Conservation (phyloP, 768 basidiomycete species). For the Leccinum longicurvipes region DNA sequence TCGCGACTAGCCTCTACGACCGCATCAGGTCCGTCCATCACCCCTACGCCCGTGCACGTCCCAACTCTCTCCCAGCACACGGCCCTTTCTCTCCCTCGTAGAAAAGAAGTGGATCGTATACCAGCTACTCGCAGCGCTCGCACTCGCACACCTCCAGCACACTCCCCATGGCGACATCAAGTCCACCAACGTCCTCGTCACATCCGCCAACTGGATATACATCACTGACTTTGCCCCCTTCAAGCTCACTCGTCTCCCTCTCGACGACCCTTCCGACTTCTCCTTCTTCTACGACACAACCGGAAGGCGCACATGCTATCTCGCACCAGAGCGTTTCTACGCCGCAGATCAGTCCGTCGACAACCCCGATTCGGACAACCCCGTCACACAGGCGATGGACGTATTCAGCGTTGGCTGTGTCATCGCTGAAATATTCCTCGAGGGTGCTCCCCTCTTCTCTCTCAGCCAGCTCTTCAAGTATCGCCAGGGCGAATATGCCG, state of each 20-base stretch:
- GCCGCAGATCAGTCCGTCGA: conserved; percentile 63
- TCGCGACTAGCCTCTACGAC: conserved; percentile 92
- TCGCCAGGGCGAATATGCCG: conserved; percentile 75
- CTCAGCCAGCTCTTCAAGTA: conserved; percentile 96
- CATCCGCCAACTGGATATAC: conserved; percentile 94
- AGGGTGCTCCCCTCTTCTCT: conserved; percentile 90
- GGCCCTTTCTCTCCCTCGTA: conserved; percentile 85
- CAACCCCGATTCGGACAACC: conserved; percentile 60
- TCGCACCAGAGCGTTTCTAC: conserved; percentile 96
- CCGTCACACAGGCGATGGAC: conserved; percentile 95
- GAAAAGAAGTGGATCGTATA: conserved; percentile 99
- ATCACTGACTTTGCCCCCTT: conserved; percentile 92
- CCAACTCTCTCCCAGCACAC: conserved; percentile 56
- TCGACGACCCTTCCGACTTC: conserved; percentile 96
- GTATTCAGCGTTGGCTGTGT: conserved; percentile 95
- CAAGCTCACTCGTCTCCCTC: conserved; percentile 92
- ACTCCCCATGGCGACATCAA: conserved; percentile 98
- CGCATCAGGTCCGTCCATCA: conserved; percentile 77
- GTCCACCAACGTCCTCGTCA: conserved; percentile 93
- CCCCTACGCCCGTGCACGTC: background rate
- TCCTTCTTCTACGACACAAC: conserved; percentile 98
- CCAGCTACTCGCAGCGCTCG: conserved; percentile 82
- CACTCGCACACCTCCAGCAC: conserved; percentile 79
- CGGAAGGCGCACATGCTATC: conserved; percentile 88
- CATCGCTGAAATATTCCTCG: conserved; percentile 91